These are phyloP conservation scores for Pestalotiopsis fici DNA, from an alignment of 2,329 filamentous ascomycete genomes.

Conservation along the genomic window DNA sequence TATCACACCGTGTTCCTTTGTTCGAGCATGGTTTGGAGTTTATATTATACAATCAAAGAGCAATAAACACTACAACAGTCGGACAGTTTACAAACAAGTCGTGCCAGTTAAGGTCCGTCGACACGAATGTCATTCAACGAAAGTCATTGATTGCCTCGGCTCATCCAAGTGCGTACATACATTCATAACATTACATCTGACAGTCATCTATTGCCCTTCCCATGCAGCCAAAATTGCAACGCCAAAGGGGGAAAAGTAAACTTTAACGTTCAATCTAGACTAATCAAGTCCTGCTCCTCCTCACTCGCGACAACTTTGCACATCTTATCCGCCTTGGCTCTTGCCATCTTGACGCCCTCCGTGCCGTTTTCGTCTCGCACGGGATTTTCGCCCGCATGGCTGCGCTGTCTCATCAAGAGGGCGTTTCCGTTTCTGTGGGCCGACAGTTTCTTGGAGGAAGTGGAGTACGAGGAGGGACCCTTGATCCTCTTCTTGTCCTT, in stretches of 20 bases:
- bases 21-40: constrained; percentile 13
- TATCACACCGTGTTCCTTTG: constrained; percentile 13
- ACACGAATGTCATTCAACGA: neutral
- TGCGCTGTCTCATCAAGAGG: neutral
- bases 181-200: neutral
- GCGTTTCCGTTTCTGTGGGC: neutral
- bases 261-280: neutral
- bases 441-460: neutral
- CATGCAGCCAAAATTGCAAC: too few species aligned
- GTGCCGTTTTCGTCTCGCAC: too few species aligned
- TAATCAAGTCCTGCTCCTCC: neutral
- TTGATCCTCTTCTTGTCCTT: neutral
- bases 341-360: neutral
- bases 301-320: neutral
- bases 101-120: neutral
- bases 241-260: too few species aligned
- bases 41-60: constrained; percentile 9
- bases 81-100: neutral
- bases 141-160: neutral
- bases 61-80: neutral
- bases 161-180: neutral
- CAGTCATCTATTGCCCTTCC: neutral
- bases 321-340: neutral
- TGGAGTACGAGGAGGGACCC: neutral
- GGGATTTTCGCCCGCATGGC: neutral